Evolutionary conservation across 257 asterid species (phyloP).

Genomic region (Solanum virginianum): DNA sequence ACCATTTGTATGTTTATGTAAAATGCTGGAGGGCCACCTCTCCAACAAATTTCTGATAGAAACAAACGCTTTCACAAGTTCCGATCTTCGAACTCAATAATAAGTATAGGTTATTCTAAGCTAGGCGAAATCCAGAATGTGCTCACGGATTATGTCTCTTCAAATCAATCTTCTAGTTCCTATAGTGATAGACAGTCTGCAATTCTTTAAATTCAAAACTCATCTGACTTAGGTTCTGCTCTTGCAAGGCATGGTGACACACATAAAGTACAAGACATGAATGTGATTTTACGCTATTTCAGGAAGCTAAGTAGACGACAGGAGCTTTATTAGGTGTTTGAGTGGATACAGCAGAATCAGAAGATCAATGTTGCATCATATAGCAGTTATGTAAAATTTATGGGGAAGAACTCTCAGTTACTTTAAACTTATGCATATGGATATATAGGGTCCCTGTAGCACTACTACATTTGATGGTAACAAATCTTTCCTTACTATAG

Average conservation of each 20-base stretch:
- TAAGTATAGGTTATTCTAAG: constrained; percentile 5
- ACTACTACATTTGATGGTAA: no score
- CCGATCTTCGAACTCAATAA: background rate
- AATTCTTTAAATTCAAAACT: constrained; percentile 47
- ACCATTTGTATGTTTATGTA: no score
- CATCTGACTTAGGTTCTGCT: constrained; percentile 61
- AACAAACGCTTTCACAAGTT: background rate
- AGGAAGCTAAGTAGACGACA: constrained; percentile 56
- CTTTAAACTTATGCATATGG: no score
- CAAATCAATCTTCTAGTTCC: constrained; percentile 15
- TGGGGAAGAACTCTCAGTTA: no score
- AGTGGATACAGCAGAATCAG: no score
- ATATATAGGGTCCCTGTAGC: no score
- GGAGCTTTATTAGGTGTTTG: constrained; percentile 87
- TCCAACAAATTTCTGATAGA: background rate
- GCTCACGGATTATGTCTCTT: constrained; percentile 5
- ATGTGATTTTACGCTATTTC: constrained; percentile 70
- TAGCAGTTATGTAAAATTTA: no score
- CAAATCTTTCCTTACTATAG: no score
- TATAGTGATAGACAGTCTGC: constrained; percentile 37
- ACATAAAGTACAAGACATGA: constrained; percentile 64
- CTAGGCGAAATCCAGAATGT: constrained; percentile 11
- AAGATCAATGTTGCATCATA: no score
- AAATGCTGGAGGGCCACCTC: no score
- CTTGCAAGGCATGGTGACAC: constrained; percentile 85